Conservation (phyloP, 192 early-diverging fungal genomes). For the Gamsiella multidivaricata region DNA sequence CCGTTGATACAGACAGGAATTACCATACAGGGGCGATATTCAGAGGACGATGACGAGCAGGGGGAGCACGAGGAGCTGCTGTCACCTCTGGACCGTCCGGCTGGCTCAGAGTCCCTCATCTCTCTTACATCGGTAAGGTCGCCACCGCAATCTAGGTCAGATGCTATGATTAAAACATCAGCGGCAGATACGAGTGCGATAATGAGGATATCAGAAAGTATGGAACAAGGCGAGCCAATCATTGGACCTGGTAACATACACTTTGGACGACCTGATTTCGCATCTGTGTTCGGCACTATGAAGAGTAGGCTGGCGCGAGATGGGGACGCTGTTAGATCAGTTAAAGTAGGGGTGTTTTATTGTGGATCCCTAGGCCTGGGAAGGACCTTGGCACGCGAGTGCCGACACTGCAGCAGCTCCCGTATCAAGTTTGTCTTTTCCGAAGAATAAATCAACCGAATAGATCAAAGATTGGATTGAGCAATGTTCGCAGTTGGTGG, state of each 20-base stretch:
- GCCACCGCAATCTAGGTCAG: slow-evolving; percentile 59
- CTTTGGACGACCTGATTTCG: slow-evolving; percentile 84
- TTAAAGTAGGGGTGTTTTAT: slow-evolving; percentile 84
- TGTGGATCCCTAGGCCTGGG: slow-evolving; percentile 80
- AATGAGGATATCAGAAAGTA: slow-evolving; percentile 68
- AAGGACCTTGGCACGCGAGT: slow-evolving; percentile 59
- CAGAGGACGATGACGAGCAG: slow-evolving; percentile 41
- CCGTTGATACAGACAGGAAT: not conserved
- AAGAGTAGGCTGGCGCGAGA: slow-evolving; percentile 11
- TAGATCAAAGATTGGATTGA: too few species aligned
- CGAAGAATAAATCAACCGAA: slow-evolving; percentile 27
- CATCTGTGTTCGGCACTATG: slow-evolving; percentile 69
- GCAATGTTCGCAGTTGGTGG: too few species aligned
- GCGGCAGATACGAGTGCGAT: slow-evolving; percentile 56
- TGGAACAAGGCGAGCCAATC: slow-evolving; percentile 37
- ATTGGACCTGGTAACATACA: slow-evolving; percentile 67
- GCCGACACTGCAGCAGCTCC: slow-evolving; percentile 7
- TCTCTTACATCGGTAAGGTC: slow-evolving; percentile 62
- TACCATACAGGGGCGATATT: slow-evolving; percentile 5
- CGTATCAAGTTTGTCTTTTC: slow-evolving; percentile 26
- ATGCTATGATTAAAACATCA: too few species aligned
- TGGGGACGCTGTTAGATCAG: slow-evolving; percentile 25
- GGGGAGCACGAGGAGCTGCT: slow-evolving; percentile 31
- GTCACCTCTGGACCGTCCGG: slow-evolving; percentile 45
- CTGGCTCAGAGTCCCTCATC: slow-evolving; percentile 68